Percentiles rank a stretch among this genome's conserved stretches.
Conservation (phyloP, 1,284 basidiomycete genomes). For the Trametes polyzona region DNA sequence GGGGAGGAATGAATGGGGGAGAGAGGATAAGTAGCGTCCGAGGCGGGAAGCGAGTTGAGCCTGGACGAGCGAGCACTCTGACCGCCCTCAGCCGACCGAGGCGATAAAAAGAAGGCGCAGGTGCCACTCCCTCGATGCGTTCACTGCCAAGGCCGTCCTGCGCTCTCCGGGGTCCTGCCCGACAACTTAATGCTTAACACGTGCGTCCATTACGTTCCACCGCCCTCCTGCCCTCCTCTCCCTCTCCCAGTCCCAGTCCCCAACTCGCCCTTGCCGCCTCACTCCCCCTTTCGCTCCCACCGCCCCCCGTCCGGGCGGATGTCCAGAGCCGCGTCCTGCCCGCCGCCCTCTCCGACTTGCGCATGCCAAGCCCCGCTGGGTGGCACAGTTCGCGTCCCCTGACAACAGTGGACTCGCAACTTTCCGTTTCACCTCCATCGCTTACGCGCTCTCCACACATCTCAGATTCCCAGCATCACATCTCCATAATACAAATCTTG, state of each 20-base stretch:
- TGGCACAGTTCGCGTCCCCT: slow-evolving; percentile 7
- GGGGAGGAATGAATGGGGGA: slow-evolving; percentile 44
- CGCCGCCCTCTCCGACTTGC: neutral
- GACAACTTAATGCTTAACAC: slow-evolving; percentile 22
- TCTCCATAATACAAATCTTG: slow-evolving; percentile 22
- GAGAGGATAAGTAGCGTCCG: slow-evolving; percentile 15
- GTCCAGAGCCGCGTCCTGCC: neutral
- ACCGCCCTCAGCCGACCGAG: too few species aligned
- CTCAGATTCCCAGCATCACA: slow-evolving; percentile 25
- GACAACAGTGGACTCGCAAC: slow-evolving; percentile 21
- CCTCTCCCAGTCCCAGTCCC: neutral
- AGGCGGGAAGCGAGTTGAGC: slow-evolving; percentile 24
- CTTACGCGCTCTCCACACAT: slow-evolving; percentile 18
- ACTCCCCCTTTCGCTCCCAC: neutral
- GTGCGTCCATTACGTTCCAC: slow-evolving; percentile 26
- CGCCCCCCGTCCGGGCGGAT: neutral
- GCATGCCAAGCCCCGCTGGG: slow-evolving; percentile 12
- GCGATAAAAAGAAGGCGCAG: slow-evolving; percentile 21
- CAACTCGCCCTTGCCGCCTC: neutral
- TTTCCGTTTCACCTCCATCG: slow-evolving; percentile 28
- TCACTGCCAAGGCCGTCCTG: slow-evolving; percentile 16
- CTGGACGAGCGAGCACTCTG: too few species aligned
- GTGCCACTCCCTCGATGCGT: slow-evolving; percentile 17
- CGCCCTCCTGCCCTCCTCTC: slow-evolving; percentile 2
- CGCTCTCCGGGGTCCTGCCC: slow-evolving; percentile 29